Evolutionary conservation across 2,329 filamentous ascomycete species (phyloP), one percentile per base, ranked within the genome.

Genomic region (Elsinoe australis): DNA sequence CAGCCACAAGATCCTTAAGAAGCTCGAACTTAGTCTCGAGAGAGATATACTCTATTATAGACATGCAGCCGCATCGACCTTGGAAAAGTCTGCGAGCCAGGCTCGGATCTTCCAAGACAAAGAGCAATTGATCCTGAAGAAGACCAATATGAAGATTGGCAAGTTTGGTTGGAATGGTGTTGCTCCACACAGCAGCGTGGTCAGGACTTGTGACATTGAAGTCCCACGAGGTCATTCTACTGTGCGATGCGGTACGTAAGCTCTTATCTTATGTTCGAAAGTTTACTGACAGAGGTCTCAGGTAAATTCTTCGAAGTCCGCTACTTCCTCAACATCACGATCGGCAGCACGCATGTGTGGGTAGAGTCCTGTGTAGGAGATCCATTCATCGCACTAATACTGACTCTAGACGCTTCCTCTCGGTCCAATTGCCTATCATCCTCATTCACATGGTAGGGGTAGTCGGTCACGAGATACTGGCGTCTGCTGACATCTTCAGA

Each of bases 281-380:
- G 52, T 9, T 29, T n/a, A 3, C 5, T 28, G 24, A 56, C n/a
- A 28, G 7, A n/a, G 21, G 3, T 49, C 50, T 54, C 50, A 66
- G 70, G 73, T 15, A 73, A 75, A 57, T 76, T 71, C 56, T 76
- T 78, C 49, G 74, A 76, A 60, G 72, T 77, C 12, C 67, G 73
- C 15, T 76, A 73, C 55, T 76, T 77, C 49, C 61, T 77, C 17
- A 76, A 75, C 49, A 63, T 76, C 14, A 63, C 70, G 15, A 65
- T 71, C n/a, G 62, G 65, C 35, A 64, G 67, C 18, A 61, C 67
- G 10, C 69, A 69, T 53, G 68, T 65, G 66, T 69, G 29, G 49
- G 62, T 60, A 64, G 41, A 62, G 33, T n/a, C 24, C 12, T 14
- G 36, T 6, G 3, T 42, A 70, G 67, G 49, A 76, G 72, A 56